These are phyloP conservation scores for Pinus taeda DNA, from an alignment of 75 land plant species.

Conservation along the genomic window DNA sequence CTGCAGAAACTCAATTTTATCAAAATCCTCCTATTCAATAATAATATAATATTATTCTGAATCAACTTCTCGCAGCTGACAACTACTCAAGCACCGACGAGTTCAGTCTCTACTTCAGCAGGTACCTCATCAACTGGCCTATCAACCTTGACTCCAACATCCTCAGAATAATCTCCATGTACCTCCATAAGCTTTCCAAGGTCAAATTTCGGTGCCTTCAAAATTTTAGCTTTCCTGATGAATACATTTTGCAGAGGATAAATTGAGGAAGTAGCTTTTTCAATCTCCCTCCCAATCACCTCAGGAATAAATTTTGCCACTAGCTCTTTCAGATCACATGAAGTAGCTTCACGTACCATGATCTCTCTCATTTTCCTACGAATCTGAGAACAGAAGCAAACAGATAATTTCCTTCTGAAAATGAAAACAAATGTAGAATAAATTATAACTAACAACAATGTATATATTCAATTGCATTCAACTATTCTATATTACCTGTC, in stretches of 20 bases:
- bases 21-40: no score
- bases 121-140: slow-evolving; percentile 32
- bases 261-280: slow-evolving; percentile 43
- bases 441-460: not conserved
- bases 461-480: no score
- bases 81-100: slow-evolving; percentile 27
- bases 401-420: not conserved
- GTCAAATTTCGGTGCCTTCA: slow-evolving; percentile 44
- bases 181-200: no score
- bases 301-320: slow-evolving; percentile 18
- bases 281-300: slow-evolving; percentile 50
- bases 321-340: slow-evolving; percentile 55
- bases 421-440: not conserved
- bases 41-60: no score
- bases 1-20: no score
- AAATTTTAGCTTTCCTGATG: slow-evolving; percentile 54
- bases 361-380: slow-evolving; percentile 54
- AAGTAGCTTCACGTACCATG: slow-evolving; percentile 42
- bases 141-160: slow-evolving; percentile 30
- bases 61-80: no score
- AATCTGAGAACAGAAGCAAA: slow-evolving; percentile 17
- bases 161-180: no score
- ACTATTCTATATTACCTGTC: slow-evolving; percentile 27
- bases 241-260: slow-evolving; percentile 17
- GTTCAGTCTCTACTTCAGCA: slow-evolving; percentile 30